Percentiles rank a stretch among this genome's conserved stretches.
Conservation (phyloP, 1,139 yeast genomes). For the Entelexis paramagnoliae region DNA sequence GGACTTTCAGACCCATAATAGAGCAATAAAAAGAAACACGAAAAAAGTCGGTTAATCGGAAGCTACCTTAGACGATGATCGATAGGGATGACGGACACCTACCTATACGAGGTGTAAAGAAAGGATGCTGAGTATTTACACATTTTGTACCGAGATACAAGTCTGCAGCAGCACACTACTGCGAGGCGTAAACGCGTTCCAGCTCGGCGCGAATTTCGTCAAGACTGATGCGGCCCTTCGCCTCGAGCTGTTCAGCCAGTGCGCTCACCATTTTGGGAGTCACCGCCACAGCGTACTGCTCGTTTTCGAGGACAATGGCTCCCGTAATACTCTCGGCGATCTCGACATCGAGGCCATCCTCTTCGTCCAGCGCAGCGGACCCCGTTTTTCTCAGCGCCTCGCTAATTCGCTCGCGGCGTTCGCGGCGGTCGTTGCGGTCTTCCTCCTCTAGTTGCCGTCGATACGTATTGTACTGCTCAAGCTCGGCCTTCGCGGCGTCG, state of each 20-base stretch:
- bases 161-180: too few relatives aligned
- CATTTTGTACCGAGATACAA: too few relatives aligned
- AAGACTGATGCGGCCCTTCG: conserved; percentile 12
- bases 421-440: conserved; percentile 13
- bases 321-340: conserved; percentile 17
- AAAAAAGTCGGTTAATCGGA: too few relatives aligned
- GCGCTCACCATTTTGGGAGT: conserved; percentile 10
- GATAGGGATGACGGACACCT: too few relatives aligned
- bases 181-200: background rate
- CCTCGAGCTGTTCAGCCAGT: conserved; percentile 3
- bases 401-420: conserved; percentile 18
- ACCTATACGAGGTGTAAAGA: too few relatives aligned
- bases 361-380: conserved; percentile 12
- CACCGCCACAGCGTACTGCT: conserved; percentile 18
- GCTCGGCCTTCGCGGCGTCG: conserved; percentile 24
- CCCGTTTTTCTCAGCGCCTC: conserved; percentile 15
- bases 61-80: too few relatives aligned
- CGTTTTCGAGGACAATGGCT: conserved; percentile 20
- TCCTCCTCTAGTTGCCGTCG: conserved; percentile 24
- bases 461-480: conserved; percentile 22
- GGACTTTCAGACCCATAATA: too few relatives aligned
- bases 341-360: conserved; percentile 18
- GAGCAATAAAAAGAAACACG: too few relatives aligned
- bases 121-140: too few relatives aligned
- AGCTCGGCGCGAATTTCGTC: conserved; percentile 8